Base-by-base conservation (phyloP, 208 protist species). In the Acanthamoeba sp. region DNA sequence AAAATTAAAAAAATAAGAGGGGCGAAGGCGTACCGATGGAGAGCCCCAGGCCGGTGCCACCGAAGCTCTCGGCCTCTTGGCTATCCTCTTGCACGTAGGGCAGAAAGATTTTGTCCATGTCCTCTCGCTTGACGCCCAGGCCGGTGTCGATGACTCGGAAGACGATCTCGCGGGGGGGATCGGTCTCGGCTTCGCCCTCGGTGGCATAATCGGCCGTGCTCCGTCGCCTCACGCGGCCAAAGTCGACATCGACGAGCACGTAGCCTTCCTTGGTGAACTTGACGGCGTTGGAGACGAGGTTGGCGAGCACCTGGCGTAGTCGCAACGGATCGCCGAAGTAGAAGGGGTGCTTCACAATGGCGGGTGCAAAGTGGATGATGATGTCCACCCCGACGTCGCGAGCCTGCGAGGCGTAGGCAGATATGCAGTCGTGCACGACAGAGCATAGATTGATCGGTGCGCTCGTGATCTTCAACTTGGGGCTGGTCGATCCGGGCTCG, bases 201-300 rank as follows among this genome's bases (percentile, higher is more conserved):
- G 0, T 59, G 78, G 18, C 24, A 29, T 87, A 87, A 0, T 87
- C 48, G 29, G 14, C n/a, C 29, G 45, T 36, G 78, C 78, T 87
- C 0, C 48, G 78, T 36, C 78, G 78, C 42, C 78, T 12, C 42
- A 87, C 78, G 45, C 78, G 78, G 48, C 78, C 78, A 20, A 59
- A 87, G 45, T 87, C 78, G 29, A 87, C 78, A 29, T 87, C 78
- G 78, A 87, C 27, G n/a, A 87, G 78, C 48, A 87, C 78, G 78
- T 42, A 87, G 24, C 78, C 78, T 45, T 87, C 45, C 45, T 87
- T 87, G 78, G 78, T 87, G 78, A 87, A 87, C 78, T 87, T 87
- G 18, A 87, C 78, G 2, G 78, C 40, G 45, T 87, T 87, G 9
- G 42, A 59, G 29, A 59, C 45, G 3, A 87, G 45, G 78, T 87